Conservation (phyloP, 208 protist genomes). For the Blechomonas ayalai region DNA sequence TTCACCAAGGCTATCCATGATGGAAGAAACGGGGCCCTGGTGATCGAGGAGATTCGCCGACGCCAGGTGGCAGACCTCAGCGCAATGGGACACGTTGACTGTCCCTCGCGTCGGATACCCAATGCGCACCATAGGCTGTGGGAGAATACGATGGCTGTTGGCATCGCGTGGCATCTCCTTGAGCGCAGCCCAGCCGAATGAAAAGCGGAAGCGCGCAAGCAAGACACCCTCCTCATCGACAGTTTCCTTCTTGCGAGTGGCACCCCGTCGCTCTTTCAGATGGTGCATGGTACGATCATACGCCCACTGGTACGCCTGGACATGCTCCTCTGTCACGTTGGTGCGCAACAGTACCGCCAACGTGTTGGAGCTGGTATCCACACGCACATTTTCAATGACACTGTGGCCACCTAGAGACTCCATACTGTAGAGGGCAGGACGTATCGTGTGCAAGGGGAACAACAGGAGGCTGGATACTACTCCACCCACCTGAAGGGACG, state of each 20-base stretch:
- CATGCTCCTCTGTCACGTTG: constrained; percentile 27
- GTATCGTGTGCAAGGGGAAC: constrained; percentile 65
- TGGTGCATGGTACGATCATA: no score
- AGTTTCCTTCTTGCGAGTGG: not conserved
- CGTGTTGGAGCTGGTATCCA: constrained; percentile 56
- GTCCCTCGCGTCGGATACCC: no score
- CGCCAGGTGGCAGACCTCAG: no score
- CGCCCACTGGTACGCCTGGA: constrained; percentile 26
- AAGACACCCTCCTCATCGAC: constrained; percentile 16
- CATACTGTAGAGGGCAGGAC: constrained; percentile 56
- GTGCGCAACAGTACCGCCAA: constrained; percentile 51
- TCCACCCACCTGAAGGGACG: constrained; percentile 28
- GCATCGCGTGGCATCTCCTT: constrained; percentile 61
- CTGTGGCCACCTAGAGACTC: constrained; percentile 31
- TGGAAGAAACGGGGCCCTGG: constrained; percentile 15
- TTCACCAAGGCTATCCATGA: constrained; percentile 10
- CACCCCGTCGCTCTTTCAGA: constrained; percentile 6
- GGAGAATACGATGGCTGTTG: constrained; percentile 62
- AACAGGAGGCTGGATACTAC: constrained; percentile 44
- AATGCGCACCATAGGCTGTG: constrained; percentile 57
- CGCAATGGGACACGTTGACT: no score
- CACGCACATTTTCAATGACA: constrained; percentile 33
- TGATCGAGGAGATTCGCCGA: no score
- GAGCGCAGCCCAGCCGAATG: constrained; percentile 55
- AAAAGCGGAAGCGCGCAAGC: constrained; percentile 41